Evolutionary conservation across 768 basidiomycete species (phyloP), one percentile per base, ranked within the genome.

Genomic region (Amanita rubescens): DNA sequence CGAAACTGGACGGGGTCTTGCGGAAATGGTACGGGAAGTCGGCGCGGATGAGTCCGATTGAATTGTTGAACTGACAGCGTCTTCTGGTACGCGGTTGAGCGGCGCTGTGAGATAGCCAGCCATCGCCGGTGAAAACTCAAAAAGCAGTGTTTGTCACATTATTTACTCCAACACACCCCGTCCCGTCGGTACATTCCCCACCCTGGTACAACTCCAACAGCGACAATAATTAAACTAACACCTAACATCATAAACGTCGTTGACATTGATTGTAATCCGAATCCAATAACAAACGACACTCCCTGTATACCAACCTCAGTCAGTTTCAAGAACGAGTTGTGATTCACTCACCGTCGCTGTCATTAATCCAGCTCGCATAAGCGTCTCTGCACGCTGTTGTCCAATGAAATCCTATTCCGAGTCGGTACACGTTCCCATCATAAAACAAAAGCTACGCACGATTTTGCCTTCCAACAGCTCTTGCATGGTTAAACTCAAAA

Each of bases 131-230:
- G 20, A 37, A 17, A 37, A 37, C 1, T 5, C 11, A 43, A 43
- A 24, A 24, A 7, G 22, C 22, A 12, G 22, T 37, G 32, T 34
- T 34, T 19, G 17, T 12, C 15, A 1, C 15, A 5, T 22, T 32
- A 44, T 38, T 44, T 62, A 56, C 19, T 19, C 85, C 84, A 86
- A 57, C 75, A 70, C 34, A 85, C 79, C 14, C 82, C 79, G 61
- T 87, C 75, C 12, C 65, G 65, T 58, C 82, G 85, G 68, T 73
- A 86, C 66, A 78, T 69, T 0, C 81, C 77, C 88, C 88, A 90
- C 8, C 82, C 82, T 0, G 87, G 88, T 3, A 90, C 55, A 11
- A 82, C 71, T 44, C 80, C 80, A 59, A 78, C 42, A 3, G 69
- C 65, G n/a, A 79, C 65, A 10, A 70, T 57, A 2, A 70, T 49